These are phyloP conservation scores for Aspergillus affinis DNA, from an alignment of 495 filamentous ascomycete species.

Conservation along the genomic window DNA sequence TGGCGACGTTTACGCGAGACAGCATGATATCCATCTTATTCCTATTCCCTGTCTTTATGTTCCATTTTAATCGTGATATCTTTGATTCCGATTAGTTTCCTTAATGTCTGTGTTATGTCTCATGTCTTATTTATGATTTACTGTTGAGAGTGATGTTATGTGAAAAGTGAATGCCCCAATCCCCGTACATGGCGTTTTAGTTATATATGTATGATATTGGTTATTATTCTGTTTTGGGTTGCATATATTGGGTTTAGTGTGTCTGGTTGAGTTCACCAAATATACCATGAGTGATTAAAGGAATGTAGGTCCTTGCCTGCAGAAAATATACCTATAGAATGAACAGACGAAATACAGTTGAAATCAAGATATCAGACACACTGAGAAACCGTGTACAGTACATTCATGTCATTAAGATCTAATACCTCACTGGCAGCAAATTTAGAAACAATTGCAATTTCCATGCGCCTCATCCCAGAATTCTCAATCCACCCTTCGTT, in stretches of 20 bases:
- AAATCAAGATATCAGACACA: background rate
- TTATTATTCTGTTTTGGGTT: background rate
- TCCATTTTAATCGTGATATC: background rate
- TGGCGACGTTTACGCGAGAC: background rate
- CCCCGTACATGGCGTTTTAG: background rate
- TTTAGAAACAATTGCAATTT: background rate
- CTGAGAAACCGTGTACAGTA: background rate
- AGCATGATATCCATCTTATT: background rate
- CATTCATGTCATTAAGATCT: background rate
- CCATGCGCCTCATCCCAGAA: constrained; percentile 62
- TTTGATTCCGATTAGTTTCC: background rate
- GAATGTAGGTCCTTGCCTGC: background rate
- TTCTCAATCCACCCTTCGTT: constrained; percentile 74
- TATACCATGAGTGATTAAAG: background rate
- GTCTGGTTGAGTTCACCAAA: background rate
- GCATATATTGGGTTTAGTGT: background rate
- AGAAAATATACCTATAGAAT: background rate
- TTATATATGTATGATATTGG: background rate
- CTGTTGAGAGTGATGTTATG: too few relatives aligned
- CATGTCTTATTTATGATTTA: background rate
- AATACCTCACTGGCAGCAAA: background rate
- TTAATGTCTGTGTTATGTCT: background rate
- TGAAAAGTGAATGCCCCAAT: background rate
- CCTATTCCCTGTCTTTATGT: background rate
- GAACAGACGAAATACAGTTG: background rate